A percentile compares a stretch with the other conserved stretches of the same genome.
Conservation (phyloP, 169 alveolate genomes). For the Eimeria sp. region DNA sequence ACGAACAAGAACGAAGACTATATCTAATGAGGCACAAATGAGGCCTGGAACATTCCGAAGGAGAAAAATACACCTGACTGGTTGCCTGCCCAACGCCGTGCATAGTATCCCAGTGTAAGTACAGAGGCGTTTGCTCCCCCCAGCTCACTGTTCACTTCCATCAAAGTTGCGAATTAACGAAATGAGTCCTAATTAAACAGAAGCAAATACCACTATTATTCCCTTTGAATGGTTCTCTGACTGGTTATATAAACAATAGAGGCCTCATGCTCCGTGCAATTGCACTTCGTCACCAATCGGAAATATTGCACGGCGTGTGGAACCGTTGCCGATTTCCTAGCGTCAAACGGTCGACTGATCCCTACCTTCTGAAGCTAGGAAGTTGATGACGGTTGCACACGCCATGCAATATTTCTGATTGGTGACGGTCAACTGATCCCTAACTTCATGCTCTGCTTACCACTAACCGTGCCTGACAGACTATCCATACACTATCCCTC, state of each 20-base stretch:
- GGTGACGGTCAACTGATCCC: background rate
- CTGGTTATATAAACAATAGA: background rate
- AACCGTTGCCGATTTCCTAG: background rate
- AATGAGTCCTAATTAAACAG: background rate
- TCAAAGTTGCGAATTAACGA: background rate
- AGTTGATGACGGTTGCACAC: too few species aligned
- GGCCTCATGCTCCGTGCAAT: background rate
- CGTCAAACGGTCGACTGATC: background rate
- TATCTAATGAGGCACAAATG: conserved; percentile 33
- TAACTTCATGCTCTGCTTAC: background rate
- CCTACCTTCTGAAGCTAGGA: too few species aligned
- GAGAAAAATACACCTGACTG: conserved; percentile 57
- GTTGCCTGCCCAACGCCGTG: background rate
- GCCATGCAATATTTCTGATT: too few species aligned
- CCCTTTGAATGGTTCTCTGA: background rate
- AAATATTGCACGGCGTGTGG: background rate
- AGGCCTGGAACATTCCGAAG: conserved; percentile 49
- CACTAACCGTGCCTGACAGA: background rate
- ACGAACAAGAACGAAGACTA: conserved; percentile 20
- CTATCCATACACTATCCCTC: background rate
- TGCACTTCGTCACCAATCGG: background rate
- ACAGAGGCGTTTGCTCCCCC: conserved; percentile 3
- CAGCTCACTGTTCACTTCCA: background rate
- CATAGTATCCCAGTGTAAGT: conserved; percentile 8
- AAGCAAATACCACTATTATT: background rate